These are phyloP conservation scores for Phyllosticta paracitricarpa DNA, from an alignment of 2,329 filamentous ascomycete genomes.

Conservation along the genomic window DNA sequence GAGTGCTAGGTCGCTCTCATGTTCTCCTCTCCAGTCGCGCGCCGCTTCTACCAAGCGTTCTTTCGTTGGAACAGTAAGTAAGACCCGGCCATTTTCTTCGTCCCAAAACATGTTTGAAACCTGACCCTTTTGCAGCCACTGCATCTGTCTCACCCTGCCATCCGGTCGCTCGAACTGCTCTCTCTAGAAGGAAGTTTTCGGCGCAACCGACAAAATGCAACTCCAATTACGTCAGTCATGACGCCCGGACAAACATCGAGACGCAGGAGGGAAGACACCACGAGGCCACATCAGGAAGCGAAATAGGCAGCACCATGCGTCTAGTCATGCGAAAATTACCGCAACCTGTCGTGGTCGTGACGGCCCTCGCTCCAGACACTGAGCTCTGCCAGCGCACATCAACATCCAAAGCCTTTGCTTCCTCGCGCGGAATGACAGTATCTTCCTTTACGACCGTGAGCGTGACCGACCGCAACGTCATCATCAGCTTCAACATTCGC, in stretches of 20 bases:
- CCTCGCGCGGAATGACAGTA: constrained; percentile 43
- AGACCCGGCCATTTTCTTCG: not conserved
- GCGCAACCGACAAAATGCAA: not conserved
- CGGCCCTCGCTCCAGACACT: constrained; percentile 19
- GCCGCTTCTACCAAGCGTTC: constrained; percentile 35
- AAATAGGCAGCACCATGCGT: not conserved
- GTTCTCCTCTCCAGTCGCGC: constrained; percentile 11
- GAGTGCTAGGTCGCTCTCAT: not conserved
- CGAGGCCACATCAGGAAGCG: not conserved
- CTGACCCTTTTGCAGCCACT: not conserved
- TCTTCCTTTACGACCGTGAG: constrained; percentile 53
- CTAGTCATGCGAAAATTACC: not conserved
- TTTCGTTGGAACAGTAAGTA: constrained; percentile 30
- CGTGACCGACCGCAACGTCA: constrained; percentile 39
- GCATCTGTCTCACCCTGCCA: not conserved
- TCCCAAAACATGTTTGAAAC: not conserved
- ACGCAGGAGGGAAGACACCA: not conserved
- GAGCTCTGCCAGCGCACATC: constrained; percentile 13
- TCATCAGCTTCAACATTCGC: constrained; percentile 54
- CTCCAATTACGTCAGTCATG: not conserved
- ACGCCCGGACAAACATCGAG: not conserved
- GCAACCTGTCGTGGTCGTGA: constrained; percentile 49
- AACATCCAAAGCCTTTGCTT: not conserved
- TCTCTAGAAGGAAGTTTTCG: not conserved
- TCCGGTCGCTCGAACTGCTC: not conserved